Evolutionary conservation across 1,139 yeast genomes (phyloP).

Genomic region (Kluyveromyces sp.): DNA sequence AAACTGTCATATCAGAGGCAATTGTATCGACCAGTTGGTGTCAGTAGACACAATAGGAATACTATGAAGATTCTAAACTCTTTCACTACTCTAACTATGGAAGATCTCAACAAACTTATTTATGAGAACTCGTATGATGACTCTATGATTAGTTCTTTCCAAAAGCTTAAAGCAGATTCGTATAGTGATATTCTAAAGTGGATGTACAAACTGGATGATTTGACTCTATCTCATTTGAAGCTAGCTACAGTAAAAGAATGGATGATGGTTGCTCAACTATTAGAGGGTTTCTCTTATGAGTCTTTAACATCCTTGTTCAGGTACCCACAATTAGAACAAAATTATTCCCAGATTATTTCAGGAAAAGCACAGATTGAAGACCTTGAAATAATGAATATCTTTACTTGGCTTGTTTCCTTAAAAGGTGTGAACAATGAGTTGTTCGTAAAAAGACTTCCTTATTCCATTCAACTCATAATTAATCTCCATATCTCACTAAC

Average conservation of each 20-base stretch:
- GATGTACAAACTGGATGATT: constrained; percentile 55
- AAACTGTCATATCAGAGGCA: constrained; percentile 71
- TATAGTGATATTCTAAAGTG: constrained; percentile 28
- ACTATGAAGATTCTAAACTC: constrained; percentile 15
- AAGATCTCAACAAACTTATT: constrained; percentile 13
- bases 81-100: constrained; percentile 14
- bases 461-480: constrained; percentile 59
- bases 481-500: constrained; percentile 62
- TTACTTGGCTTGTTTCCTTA: constrained; percentile 58
- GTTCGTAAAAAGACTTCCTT: constrained; percentile 56
- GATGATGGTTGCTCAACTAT: constrained; percentile 64
- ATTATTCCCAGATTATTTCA: constrained; percentile 15
- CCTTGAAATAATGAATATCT: constrained; percentile 60
- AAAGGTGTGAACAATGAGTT: constrained; percentile 29
- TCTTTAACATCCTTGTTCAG: constrained; percentile 51
- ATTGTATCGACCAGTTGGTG: constrained; percentile 62
- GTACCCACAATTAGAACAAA: constrained; percentile 30
- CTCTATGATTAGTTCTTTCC: constrained; percentile 17
- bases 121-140: constrained; percentile 14
- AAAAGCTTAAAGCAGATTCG: constrained; percentile 40
- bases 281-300: constrained; percentile 58
- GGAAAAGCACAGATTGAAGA: constrained; percentile 36
- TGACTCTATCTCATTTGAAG: constrained; percentile 52
- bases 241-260: constrained; percentile 67
- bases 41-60: constrained; percentile 19